Base-by-base conservation (phyloP, 192 early-diverging fungal genomes). In the Coemansia sp. region DNA sequence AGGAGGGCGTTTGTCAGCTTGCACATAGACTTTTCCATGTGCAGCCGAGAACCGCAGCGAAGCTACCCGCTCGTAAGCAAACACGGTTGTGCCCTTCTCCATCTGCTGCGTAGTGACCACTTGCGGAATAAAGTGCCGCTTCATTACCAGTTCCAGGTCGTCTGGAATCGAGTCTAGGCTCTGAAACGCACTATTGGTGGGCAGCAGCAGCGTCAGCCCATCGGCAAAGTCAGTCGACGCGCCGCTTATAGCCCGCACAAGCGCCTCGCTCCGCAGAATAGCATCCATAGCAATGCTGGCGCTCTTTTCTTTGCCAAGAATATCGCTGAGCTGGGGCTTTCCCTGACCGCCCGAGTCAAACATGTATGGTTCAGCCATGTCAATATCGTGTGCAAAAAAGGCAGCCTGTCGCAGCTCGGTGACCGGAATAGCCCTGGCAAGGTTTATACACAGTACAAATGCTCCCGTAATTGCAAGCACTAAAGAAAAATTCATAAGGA, bases 141-240 rank as follows among this genome's bases (percentile, higher is more conserved):
- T 50, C 67, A 77, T 66, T 10, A 63, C 64, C 38, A 53, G 41
- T 21, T 70, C 74, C 34, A 77, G 26, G 38, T 70, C 64, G 11
- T 66, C 66, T 0, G 74, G 74, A 2, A 66, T 46, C 30, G 53
- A 32, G 32, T 45, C 59, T 17, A 66, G 51, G 11, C 40, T 51
- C 50, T 47, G 55, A 45, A 77, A 77, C 4, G 74, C 74, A 18
- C 64, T 43, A 64, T 77, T 77, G 8, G 74, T 77, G 6, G 74
- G 74, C 56, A 77, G 32, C 21, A 77, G 56, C 31, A 77, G 53
- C 6, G 74, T 77, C 17, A 77, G 56, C 8, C 74, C 67, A 1
- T 45, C 16, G 16, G 18, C 34, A 57, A 77, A 77, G 59, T 70
- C 74, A 6, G 37, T 42, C 31, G 74, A 77, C 44, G 58, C 67